Percentiles rank a stretch among this genome's conserved stretches.
These are phyloP conservation scores for Coelastrella sp. DNA, from an alignment of 139 green algal species.

Conservation along the genomic window DNA sequence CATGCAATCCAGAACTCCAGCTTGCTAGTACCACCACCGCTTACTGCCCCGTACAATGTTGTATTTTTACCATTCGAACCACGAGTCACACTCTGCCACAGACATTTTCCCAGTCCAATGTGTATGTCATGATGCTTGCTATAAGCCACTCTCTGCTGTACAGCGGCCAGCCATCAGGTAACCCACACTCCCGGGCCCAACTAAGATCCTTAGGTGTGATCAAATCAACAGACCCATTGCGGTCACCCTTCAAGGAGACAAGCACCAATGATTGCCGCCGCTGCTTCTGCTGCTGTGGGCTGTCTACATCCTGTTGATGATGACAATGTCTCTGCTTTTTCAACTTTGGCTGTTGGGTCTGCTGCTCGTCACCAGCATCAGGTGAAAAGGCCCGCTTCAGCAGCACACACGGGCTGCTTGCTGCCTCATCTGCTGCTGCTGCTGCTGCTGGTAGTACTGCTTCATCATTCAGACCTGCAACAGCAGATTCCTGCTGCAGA, in stretches of 20 bases:
- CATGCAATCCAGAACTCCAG: too few species aligned
- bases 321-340: too few species aligned
- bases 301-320: neutral
- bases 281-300: neutral
- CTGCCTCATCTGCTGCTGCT: neutral
- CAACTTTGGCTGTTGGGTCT: too few species aligned
- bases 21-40: too few species aligned
- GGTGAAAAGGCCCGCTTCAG: neutral
- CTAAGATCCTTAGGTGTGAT: constrained; percentile 3
- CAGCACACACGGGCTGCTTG: neutral
- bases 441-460: too few species aligned
- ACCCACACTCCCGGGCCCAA: constrained; percentile 2
- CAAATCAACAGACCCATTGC: neutral
- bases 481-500: neutral
- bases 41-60: too few species aligned
- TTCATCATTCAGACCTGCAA: neutral
- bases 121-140: constrained; percentile 12
- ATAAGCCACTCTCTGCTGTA: constrained; percentile 34
- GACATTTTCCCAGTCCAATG: neutral
- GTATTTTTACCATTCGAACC: too few species aligned
- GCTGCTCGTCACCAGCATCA: too few species aligned
- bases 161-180: neutral
- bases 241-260: neutral
- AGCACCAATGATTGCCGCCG: neutral
- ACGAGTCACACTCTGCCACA: neutral